Base-by-base conservation (phyloP, 2,329 filamentous ascomycete genomes). In the Parastagonospora avenae region DNA sequence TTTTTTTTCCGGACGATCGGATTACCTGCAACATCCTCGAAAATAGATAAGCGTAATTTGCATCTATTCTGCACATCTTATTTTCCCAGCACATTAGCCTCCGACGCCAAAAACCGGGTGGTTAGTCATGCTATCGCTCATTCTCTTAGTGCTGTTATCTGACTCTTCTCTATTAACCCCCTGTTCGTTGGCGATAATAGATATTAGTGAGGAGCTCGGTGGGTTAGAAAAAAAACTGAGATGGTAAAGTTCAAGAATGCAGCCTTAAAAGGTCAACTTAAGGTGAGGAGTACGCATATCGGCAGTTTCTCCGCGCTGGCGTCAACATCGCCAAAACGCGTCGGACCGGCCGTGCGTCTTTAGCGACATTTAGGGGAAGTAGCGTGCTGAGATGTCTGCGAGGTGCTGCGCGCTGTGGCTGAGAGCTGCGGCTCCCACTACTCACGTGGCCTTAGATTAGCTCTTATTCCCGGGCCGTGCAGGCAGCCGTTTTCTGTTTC, bases 241-340 rank as follows among this genome's bases (percentile, higher is more conserved):
- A 51, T 46, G 14, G 27, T n/a, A 48, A 42, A 51, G 45, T 35
- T 43, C 19, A 52, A 49, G 37, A 50, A 33, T 46, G 43, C 36
- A 47, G 39, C 4, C 41, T 44, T 27, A 32, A 28, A 53, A 33
- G 44, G 16, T 50, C n/a, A 37, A 52, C 11, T 54, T 46, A 44
- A 47, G 35, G n/a, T 48, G 11, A 43, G 14, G 40, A 50, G n/a
- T 33, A 42, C 43, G 39, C 32, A 43, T 46, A 19, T 49, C 37
- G 28, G 47, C 38, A 58, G 45, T 55, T 55, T 49, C 52, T 48
- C 47, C 41, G 45, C 48, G 27, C 42, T 11, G 14, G 42, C 27
- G 39, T 40, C 46, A 55, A 54, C 36, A 44, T 47, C 27, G 45
- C 45, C 14, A 42, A 42, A 54, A 42, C 46, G 48, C 42, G 32